phyloP scores from a whole-genome alignment of 345 rosid genomes.

The Viola odorata region DNA sequence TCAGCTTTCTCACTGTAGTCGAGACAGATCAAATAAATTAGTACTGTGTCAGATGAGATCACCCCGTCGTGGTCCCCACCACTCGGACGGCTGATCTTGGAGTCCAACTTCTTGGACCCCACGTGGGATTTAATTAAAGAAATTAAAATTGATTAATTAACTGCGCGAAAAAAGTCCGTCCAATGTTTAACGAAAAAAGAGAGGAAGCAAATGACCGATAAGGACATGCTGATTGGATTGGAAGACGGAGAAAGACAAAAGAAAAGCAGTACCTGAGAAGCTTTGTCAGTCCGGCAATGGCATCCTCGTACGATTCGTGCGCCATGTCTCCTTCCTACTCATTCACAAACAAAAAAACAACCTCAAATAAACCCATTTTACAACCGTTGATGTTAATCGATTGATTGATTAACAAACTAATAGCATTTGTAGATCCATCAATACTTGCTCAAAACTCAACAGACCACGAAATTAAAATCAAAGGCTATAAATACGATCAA shows the following conservation, averaged over 20 bases:
- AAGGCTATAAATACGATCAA: no score
- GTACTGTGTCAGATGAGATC: conserved; percentile 6
- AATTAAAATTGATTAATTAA: not conserved
- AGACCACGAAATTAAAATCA: no score
- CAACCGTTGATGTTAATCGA: no score
- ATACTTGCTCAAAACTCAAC: no score
- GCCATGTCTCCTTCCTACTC: conserved; percentile 46
- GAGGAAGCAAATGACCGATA: not conserved
- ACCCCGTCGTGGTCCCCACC: conserved; percentile 1
- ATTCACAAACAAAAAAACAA: not conserved
- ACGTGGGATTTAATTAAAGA: not conserved
- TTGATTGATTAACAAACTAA: no score
- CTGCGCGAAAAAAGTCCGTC: not conserved
- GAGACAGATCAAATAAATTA: conserved; percentile 1
- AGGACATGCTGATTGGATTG: no score
- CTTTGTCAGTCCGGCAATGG: conserved; percentile 66
- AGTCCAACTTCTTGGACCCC: not conserved
- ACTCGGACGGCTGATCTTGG: not conserved
- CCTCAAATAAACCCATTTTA: no score
- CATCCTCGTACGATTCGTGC: conserved; percentile 55
- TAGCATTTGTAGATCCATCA: no score
- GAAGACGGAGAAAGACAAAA: not conserved
- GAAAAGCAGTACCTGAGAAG: conserved; percentile 59
- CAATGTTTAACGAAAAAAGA: not conserved
- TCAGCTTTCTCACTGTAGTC: conserved; percentile 53